Base-by-base conservation (phyloP, 768 basidiomycete genomes). In the Asterophora lycoperdoides region DNA sequence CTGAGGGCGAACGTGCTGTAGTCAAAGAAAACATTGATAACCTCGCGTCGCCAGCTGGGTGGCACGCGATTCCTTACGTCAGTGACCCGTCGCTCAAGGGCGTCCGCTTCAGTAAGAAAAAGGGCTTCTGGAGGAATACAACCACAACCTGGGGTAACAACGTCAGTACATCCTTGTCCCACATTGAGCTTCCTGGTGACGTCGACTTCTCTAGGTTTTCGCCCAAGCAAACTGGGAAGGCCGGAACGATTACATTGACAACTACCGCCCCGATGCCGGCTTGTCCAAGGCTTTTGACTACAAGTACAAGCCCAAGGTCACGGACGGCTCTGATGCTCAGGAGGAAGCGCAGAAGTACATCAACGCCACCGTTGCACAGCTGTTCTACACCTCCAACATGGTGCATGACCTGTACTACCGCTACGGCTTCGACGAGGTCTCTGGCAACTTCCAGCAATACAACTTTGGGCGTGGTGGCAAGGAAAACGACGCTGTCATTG, bases 361-460 rank as follows among this genome's bases (percentile, higher is more conserved):
- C 68, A 89, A 97, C 66, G 71, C 83, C 3, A 89, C 93, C 8
- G 69, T 96, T 42, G 78, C 94, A 0, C 92, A 95, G 64, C 74
- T 95, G 23, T 97, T 94, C 75, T 93, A 91, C 68, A 91, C 89
- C 26, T 70, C 72, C 58, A 93, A 93, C 69, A 64, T 86, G 72
- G 75, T 85, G 5, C 90, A 92, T 58, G 89, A 92, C 64, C 69
- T 91, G 43, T 89, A 80, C 71, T 92, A 92, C 64, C 78, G 86
- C 38, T 89, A 93, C 54, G 95, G 95, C 15, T 99, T 99, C 67
- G 88, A 89, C 61, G 94, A 97, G 66, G 74, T 75, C 8, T 70
- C 88, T 1, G 94, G 94, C 11, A 97, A 99, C 77, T 99, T 98
- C 86, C 95, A 99, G 68, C 91, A 93, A 60, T 80, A 90, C 77